Evolutionary conservation across 495 filamentous ascomycete genomes (phyloP).

Genomic region (Aspergillus homomorphus): DNA sequence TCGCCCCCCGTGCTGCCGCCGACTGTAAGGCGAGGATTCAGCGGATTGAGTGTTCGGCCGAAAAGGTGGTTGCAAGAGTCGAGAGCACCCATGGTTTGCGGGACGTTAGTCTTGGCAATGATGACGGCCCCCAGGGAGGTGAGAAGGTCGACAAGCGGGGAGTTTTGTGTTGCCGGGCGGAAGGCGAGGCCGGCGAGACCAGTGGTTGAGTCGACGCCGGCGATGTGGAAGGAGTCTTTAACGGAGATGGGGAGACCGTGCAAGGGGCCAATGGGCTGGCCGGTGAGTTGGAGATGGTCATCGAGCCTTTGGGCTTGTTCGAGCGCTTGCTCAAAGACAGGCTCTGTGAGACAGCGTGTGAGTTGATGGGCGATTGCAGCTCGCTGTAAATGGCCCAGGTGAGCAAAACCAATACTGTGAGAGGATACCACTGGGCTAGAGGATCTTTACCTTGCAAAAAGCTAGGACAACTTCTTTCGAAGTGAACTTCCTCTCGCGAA

Average conservation of each 20-base stretch:
- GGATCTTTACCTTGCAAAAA: constrained; percentile 44
- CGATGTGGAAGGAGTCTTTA: constrained; percentile 65
- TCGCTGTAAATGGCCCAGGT: constrained; percentile 28
- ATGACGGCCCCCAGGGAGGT: constrained; percentile 51
- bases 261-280: constrained; percentile 54
- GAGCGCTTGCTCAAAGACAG: constrained; percentile 61
- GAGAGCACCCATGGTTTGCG: constrained; percentile 47
- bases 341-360: constrained; percentile 64
- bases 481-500: constrained; percentile 40
- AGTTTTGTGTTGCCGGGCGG: constrained; percentile 46
- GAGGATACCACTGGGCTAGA: not conserved
- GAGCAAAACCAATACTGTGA: not conserved
- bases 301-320: constrained; percentile 58
- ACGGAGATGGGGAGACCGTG: constrained; percentile 66
- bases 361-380: constrained; percentile 61
- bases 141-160: constrained; percentile 39
- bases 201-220: constrained; percentile 55
- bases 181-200: constrained; percentile 55
- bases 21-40: constrained; percentile 51
- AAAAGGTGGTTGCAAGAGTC: constrained; percentile 47
- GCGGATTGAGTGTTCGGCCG: constrained; percentile 62
- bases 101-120: constrained; percentile 65
- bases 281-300: constrained; percentile 44
- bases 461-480: constrained; percentile 45
- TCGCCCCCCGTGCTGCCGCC: constrained; percentile 70